Evolutionary conservation across 768 basidiomycete genomes (phyloP), one percentile per base, ranked within the genome.

Genomic region (Hortiboletus campestris): DNA sequence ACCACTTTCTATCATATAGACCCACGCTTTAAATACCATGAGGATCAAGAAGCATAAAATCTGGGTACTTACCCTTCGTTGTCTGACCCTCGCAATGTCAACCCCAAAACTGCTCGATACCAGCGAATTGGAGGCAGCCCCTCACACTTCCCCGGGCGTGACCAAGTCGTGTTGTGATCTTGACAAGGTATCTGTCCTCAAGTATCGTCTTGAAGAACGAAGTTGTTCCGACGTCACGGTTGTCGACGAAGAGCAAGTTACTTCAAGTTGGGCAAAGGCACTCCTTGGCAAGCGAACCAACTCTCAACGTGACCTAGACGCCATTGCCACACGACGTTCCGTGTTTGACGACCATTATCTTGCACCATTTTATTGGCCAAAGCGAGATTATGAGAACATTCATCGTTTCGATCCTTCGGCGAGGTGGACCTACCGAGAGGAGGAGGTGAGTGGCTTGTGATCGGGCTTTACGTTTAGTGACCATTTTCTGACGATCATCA

Each of bases 361-460:
- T 16, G 54, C 53, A 7, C 20, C 10, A 10, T 42, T 32, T 41
- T 60, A 64, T 44, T 78, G 75, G 78, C 83, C 82, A 1, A 79
- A 75, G 48, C 55, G 71, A 1, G 71, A 76, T 4, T 82, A 82
- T 45, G 83, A 85, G 65, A 83, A 82, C 59, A 55, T 79, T 20
- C 79, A 80, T 49, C 75, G 83, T 6, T 84, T 86, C 49, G 79
- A 86, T 56, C 75, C 79, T 0, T 71, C 70, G 41, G 79, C 78
- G 38, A 75, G 84, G 14, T 87, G 84, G 84, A 84, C 84, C 3
- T 74, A 75, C 49, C 66, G 76, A 38, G 83, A 85, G 63, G 82
- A 86, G 63, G 72, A 66, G 64, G 77, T 76, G 22, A 51, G 72
- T 63, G 1, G 12, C 20, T 46, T 14, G 16, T 20, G 10, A 9